Base-by-base conservation (phyloP, 2,329 filamentous ascomycete genomes). In the Cytospora chrysosperma region DNA sequence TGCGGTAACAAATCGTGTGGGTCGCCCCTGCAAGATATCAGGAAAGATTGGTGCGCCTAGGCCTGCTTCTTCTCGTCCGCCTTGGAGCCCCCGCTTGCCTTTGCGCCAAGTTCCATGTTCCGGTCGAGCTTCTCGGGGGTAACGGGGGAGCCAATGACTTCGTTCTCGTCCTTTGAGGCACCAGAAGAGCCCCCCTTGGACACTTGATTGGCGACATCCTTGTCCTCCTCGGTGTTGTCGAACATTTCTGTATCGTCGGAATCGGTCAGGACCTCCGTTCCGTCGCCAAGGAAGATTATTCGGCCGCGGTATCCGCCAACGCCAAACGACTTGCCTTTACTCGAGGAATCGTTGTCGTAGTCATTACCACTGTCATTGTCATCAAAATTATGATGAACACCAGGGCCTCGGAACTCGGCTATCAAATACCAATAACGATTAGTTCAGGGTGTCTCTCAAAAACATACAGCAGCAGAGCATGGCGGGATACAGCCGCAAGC, bases 271-370 rank as follows among this genome's bases (percentile, higher is more conserved):
- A 96, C 87, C 81, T 97, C 93, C 72, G 92, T 96, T 72, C 94
- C 95, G 81, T 98, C 93, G 69, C 94, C 93, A 70, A 99, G 86
- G 75, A 97, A 88, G 76, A 98, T 98, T 76, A 97, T 93, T 71
- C 93, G 88, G 70, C 93, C 92, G 76, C 87, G 86, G 75, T 89
- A 90, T 75, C 88, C 89, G 76, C 88, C 81, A 71, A 85, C 79
- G 68, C 86, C 85, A 73, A 90, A 89, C 70, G 81, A 55, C 75
- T 83, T 85, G 71, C 79, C 77, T 75, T 84, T 83, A 70, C 85
- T 84, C 56, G 62, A 63, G 62, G 51, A 56, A 72, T 90, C 87
- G 76, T 86, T 82, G 72, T 92, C 88, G 78, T 90, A 82, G 74
- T 92, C 89, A 80, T 90, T 92, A 67, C 90, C 86, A 76, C 85